These are phyloP conservation scores for Pichia sp. DNA, from an alignment of 1,139 yeast species.

Conservation along the genomic window DNA sequence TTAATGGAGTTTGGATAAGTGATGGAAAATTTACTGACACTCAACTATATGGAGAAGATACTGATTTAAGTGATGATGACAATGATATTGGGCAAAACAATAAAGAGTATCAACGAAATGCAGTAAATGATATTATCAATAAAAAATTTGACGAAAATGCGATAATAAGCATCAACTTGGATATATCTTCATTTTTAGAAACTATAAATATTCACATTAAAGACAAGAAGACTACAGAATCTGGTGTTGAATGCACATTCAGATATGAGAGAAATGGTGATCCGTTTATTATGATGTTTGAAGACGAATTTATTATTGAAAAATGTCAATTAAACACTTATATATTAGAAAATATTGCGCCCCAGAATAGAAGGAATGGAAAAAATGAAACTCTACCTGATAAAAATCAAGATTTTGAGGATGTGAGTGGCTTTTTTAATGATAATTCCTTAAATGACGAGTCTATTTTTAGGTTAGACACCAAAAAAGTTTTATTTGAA, in stretches of 20 bases:
- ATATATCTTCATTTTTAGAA: slow-evolving; percentile 39
- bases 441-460: slow-evolving; percentile 13
- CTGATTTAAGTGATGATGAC: slow-evolving; percentile 10
- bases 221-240: slow-evolving; percentile 23
- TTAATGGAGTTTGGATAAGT: slow-evolving; percentile 20
- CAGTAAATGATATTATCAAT: slow-evolving; percentile 1
- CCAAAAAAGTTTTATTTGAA: slow-evolving; percentile 49
- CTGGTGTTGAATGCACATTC: slow-evolving; percentile 40
- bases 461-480: slow-evolving; percentile 40
- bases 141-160: slow-evolving; percentile 8
- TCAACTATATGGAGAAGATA: slow-evolving; percentile 11
- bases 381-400: background rate
- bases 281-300: slow-evolving; percentile 66
- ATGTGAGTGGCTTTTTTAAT: slow-evolving; percentile 17
- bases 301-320: slow-evolving; percentile 63
- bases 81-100: too few relatives aligned
- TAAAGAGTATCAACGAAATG: slow-evolving; percentile 6
- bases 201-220: slow-evolving; percentile 35
- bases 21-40: slow-evolving; percentile 4
- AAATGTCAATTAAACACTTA: slow-evolving; percentile 64
- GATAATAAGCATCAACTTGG: slow-evolving; percentile 30
- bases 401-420: slow-evolving; percentile 9
- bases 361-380: background rate
- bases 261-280: slow-evolving; percentile 51
- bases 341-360: slow-evolving; percentile 30